A percentile compares a stretch with the other conserved stretches of the same genome.
phyloP scores from a whole-genome alignment of 2,329 filamentous ascomycete species.

The Trichoderma arundinaceum region DNA sequence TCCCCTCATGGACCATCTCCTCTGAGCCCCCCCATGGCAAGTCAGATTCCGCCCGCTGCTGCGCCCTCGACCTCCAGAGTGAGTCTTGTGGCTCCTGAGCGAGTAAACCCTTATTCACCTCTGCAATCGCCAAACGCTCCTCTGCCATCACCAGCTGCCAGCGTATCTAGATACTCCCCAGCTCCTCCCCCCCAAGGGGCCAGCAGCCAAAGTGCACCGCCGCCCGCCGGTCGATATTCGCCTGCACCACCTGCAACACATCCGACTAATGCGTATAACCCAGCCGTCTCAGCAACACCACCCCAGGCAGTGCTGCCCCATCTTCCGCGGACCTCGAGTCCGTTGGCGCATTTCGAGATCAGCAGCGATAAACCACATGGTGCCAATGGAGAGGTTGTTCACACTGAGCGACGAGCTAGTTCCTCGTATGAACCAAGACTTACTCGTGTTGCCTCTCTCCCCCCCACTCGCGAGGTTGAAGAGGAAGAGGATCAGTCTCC shows the following conservation, averaged over 20 bases:
- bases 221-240: slow-evolving; percentile 59
- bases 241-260: slow-evolving; percentile 52
- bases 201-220: slow-evolving; percentile 48
- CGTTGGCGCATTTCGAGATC: slow-evolving; percentile 67
- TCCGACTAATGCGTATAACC: slow-evolving; percentile 50
- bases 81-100: slow-evolving; percentile 60
- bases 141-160: slow-evolving; percentile 44
- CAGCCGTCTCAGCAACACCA: slow-evolving; percentile 44
- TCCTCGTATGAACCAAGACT: slow-evolving; percentile 62
- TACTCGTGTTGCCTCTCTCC: slow-evolving; percentile 62
- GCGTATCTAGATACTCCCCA: slow-evolving; percentile 66
- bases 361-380: slow-evolving; percentile 48
- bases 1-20: slow-evolving; percentile 39
- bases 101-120: slow-evolving; percentile 59
- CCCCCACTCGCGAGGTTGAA: slow-evolving; percentile 66
- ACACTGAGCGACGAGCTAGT: slow-evolving; percentile 55
- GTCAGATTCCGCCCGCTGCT: slow-evolving; percentile 38
- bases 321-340: slow-evolving; percentile 69
- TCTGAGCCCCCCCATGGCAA: slow-evolving; percentile 36
- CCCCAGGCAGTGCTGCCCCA: slow-evolving; percentile 59
- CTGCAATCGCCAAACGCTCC: slow-evolving; percentile 46
- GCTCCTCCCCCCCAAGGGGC: slow-evolving; percentile 53
- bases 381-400: slow-evolving; percentile 48
- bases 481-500: slow-evolving; percentile 50
- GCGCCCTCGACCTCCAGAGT: slow-evolving; percentile 34